These are phyloP conservation scores for Allium cepa DNA, from an alignment of 106 monocot genomes.

Conservation along the genomic window DNA sequence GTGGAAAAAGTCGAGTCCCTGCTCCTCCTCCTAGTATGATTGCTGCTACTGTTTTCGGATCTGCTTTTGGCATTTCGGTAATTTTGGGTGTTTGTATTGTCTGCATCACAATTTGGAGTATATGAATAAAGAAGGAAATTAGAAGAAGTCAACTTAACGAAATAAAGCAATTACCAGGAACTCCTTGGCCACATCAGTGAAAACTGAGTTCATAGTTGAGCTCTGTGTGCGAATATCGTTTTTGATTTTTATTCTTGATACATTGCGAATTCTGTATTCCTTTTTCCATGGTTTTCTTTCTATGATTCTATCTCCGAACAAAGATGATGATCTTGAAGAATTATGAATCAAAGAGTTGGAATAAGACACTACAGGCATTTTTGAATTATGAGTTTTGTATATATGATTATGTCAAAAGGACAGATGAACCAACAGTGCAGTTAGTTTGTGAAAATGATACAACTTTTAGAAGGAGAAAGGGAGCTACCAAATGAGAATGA, in stretches of 20 bases:
- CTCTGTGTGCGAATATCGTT: slow-evolving; percentile 1
- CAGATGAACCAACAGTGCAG: too few species aligned
- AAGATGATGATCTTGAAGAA: not conserved
- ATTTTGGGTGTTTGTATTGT: slow-evolving; percentile 18
- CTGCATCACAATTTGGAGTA: slow-evolving; percentile 7
- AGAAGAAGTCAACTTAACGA: not conserved
- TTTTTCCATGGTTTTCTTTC: not conserved
- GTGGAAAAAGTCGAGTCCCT: slow-evolving; percentile 70
- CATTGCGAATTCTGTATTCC: slow-evolving; percentile 4
- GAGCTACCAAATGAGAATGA: too few species aligned
- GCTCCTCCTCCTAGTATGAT: slow-evolving; percentile 82
- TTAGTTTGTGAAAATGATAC: too few species aligned
- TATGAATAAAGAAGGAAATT: not conserved
- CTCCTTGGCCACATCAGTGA: slow-evolving; percentile 13
- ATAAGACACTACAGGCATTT: too few species aligned
- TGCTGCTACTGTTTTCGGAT: slow-evolving; percentile 57
- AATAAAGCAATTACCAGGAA: slow-evolving; percentile 5
- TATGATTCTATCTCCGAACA: not conserved
- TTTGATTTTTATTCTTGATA: not conserved
- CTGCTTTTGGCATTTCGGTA: slow-evolving; percentile 12
- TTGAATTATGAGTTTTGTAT: too few species aligned
- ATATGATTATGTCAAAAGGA: too few species aligned
- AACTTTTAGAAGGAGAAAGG: too few species aligned
- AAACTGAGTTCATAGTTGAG: slow-evolving; percentile 12
- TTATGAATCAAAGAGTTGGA: too few species aligned